phyloP scores from a whole-genome alignment of 2,329 filamentous ascomycete species.

The Colletotrichum truncatum region DNA sequence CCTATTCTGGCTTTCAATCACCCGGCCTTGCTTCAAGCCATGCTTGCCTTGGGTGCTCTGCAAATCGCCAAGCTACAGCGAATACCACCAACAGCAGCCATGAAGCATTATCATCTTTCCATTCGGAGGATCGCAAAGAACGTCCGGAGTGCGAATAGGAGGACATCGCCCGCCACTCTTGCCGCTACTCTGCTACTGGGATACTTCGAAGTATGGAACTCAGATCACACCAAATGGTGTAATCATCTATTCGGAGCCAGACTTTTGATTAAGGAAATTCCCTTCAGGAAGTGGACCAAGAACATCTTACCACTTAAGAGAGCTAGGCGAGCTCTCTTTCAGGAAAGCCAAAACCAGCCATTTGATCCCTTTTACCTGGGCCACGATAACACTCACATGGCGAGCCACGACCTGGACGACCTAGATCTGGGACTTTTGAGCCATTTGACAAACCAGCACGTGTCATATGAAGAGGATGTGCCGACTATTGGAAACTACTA shows the following conservation, averaged over 20 bases:
- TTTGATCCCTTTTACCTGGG: constrained; percentile 36
- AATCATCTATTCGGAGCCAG: constrained; percentile 88
- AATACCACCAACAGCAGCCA: constrained; percentile 78
- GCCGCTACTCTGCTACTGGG: constrained; percentile 87
- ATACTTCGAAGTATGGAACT: constrained; percentile 94
- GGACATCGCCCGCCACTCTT: constrained; percentile 82
- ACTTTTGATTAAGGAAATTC: constrained; percentile 83
- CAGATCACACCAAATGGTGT: constrained; percentile 95
- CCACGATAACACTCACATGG: constrained; percentile 33
- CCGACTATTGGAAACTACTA: constrained; percentile 38
- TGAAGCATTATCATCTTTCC: constrained; percentile 92
- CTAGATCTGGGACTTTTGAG: constrained; percentile 53
- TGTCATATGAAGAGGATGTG: constrained; percentile 36
- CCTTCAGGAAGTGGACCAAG: constrained; percentile 77
- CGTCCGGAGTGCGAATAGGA: constrained; percentile 73
- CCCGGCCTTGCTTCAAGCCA: constrained; percentile 88
- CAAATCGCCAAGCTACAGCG: constrained; percentile 87
- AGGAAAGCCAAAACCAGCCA: constrained; percentile 43
- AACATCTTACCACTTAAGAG: constrained; percentile 73
- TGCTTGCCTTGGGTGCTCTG: constrained; percentile 85
- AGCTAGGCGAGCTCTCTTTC: constrained; percentile 46
- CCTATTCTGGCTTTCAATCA: constrained; percentile 85
- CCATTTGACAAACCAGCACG: constrained; percentile 49
- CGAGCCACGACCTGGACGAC: constrained; percentile 43
- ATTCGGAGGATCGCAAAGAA: constrained; percentile 81